phyloP scores from a whole-genome alignment of 805 yeast species.

The Myxozyma sirexii region DNA sequence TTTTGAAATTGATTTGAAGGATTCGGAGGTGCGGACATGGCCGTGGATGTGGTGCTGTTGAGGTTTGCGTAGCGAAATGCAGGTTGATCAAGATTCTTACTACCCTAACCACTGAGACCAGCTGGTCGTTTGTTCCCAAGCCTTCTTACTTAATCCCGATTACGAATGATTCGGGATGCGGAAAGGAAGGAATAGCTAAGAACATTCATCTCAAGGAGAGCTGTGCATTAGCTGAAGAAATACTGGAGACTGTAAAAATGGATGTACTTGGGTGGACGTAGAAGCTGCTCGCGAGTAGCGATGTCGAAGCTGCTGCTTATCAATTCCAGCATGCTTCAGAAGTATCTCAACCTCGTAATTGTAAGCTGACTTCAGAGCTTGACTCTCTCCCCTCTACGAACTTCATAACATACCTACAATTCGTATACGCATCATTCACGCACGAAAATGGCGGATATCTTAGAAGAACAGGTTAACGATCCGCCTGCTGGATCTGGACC shows the following conservation, averaged over 20 bases:
- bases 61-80: background rate
- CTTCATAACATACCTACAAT: too few species aligned
- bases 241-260: too few species aligned
- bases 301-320: background rate
- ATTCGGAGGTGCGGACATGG: conserved; percentile 9
- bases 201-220: too few species aligned
- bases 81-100: background rate
- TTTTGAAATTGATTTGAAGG: conserved; percentile 16
- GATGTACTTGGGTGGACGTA: too few species aligned
- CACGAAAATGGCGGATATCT: conserved; percentile 20
- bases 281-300: background rate
- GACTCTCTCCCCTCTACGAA: too few species aligned
- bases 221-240: too few species aligned
- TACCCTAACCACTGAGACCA: conserved; percentile 14
- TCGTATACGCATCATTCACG: too few species aligned
- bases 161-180: background rate
- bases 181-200: background rate
- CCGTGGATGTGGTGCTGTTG: background rate
- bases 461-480: conserved; percentile 27
- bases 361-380: background rate
- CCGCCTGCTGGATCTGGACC: conserved; percentile 12
- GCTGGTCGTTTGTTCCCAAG: conserved; percentile 13
- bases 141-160: background rate
- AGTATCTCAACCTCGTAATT: background rate
- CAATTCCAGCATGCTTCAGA: background rate